Evolutionary conservation across 78 protist genomes (phyloP).

Genomic region (Dictyostelium capitatum): DNA sequence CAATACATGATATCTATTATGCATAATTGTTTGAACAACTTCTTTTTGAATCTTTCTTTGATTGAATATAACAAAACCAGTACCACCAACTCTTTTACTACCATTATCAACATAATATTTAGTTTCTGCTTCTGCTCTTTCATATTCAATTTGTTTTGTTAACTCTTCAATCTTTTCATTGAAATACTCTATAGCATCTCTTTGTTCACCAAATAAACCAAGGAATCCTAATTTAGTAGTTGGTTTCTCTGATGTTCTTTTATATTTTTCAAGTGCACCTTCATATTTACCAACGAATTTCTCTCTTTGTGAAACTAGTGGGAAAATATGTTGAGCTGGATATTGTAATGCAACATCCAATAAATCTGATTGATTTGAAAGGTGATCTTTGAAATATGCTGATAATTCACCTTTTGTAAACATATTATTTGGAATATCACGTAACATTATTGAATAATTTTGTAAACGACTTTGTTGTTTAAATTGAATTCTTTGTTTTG

Average conservation of each 20-base stretch:
- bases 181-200: conserved; percentile 39
- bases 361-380: conserved; percentile 16
- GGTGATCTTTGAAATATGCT: neutral
- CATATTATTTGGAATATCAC: conserved; percentile 20
- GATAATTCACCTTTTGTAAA: conserved; percentile 25
- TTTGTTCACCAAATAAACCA: conserved; percentile 55
- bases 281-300: conserved; percentile 36
- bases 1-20: conserved; percentile 8
- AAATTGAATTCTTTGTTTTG: conserved; percentile 6
- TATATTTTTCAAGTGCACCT: neutral
- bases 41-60: conserved; percentile 26
- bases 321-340: conserved; percentile 10
- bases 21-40: conserved; percentile 40
- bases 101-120: neutral
- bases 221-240: conserved; percentile 16
- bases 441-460: conserved; percentile 26
- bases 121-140: conserved; percentile 15
- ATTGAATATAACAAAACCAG: conserved; percentile 55
- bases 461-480: conserved; percentile 34
- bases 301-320: conserved; percentile 22
- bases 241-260: neutral
- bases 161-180: conserved; percentile 20
- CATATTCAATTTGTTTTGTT: conserved; percentile 15
- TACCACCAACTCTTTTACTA: neutral
- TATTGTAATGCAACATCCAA: conserved; percentile 14